Conservation (phyloP, 1,284 basidiomycete species). For the Ustilago trichophora region DNA sequence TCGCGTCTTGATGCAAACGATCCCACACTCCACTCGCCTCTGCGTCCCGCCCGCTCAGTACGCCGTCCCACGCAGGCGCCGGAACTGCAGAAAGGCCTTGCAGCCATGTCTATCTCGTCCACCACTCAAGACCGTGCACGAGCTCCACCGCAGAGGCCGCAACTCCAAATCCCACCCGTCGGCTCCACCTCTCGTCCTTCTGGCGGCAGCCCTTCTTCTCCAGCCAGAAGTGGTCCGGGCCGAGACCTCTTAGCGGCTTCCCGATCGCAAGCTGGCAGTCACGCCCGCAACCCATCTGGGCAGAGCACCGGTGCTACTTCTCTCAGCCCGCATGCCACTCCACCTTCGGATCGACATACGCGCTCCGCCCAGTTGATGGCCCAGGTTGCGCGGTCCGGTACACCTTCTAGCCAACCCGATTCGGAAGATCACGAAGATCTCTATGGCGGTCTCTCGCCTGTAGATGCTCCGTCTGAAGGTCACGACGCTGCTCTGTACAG, state of each 20-base stretch:
- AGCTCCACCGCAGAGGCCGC: slow-evolving; percentile 12
- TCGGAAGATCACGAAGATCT: slow-evolving; percentile 55
- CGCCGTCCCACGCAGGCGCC: slow-evolving; percentile 48
- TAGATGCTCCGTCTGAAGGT: slow-evolving; percentile 40
- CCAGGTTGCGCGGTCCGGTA: slow-evolving; percentile 28
- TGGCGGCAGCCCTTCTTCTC: slow-evolving; percentile 25
- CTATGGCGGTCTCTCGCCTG: slow-evolving; percentile 46
- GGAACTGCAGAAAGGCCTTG: slow-evolving; percentile 15
- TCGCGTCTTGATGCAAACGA: slow-evolving; percentile 10
- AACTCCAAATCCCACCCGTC: slow-evolving; percentile 35
- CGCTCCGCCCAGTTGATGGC: slow-evolving; percentile 54
- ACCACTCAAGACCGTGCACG: slow-evolving; percentile 18
- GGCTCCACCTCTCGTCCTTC: slow-evolving; percentile 8
- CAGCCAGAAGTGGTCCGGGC: slow-evolving; percentile 25
- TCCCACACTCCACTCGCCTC: slow-evolving; percentile 26
- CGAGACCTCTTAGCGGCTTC: slow-evolving; percentile 33
- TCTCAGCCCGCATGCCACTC: slow-evolving; percentile 9
- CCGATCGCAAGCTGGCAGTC: slow-evolving; percentile 16
- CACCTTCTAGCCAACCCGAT: slow-evolving; percentile 30
- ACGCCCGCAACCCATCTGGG: slow-evolving; percentile 23
- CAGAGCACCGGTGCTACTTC: slow-evolving; percentile 10
- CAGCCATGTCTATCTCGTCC: slow-evolving; percentile 11
- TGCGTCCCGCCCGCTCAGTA: slow-evolving; percentile 50
- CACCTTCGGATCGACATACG: slow-evolving; percentile 37
- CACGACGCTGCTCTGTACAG: slow-evolving; percentile 25